Base-by-base conservation (phyloP, 345 rosid species). In the Schrenkiella parvula region DNA sequence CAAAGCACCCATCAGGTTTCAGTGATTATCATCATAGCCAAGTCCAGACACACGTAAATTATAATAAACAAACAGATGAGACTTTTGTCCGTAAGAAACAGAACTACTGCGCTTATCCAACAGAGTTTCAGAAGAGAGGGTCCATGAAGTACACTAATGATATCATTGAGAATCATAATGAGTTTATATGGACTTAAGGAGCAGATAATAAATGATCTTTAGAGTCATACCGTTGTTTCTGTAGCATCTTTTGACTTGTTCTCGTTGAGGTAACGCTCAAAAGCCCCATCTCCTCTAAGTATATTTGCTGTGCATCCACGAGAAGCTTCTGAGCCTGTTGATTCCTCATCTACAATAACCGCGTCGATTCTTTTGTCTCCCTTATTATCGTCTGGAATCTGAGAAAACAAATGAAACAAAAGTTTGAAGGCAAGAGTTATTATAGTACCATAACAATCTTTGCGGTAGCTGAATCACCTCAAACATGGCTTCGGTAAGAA, bases 401-500 rank as follows among this genome's bases (percentile, higher is more conserved):
- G 87, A 84, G 76, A 66, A 53, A 59, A n/a, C 9, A 72, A 53
- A 63, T n/a, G 21, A 68, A 4, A 18, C 21, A 38, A 53, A 31
- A 8, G 29, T 60, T 25, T 41, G 8, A 58, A 52, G 48, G 32
- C 41, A 22, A 64, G 47, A 70, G 10, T 37, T 23, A 44, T 56
- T 56, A 23, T 8, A 69, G 13, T 26, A 47, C 29, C 38, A 50
- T 4, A 60, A 23, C 31, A 64, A 39, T 6, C 25, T 51, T 51
- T 51, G 1, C 4, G 3, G 32, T 63, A 39, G 31, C 4, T 69
- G n/a, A 42, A 18, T 63, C 87, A 89, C 98, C 98, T 93, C 97
- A 79, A 84, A 93, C 98, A 93, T 93, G 66, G 98, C 81, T 83
- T 93, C 98, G 19, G 88, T 91, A 28, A 93, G 84, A 79, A 85